Base-by-base conservation (phyloP, 2,329 filamentous ascomycete genomes). In the Aaosphaeria arxii region DNA sequence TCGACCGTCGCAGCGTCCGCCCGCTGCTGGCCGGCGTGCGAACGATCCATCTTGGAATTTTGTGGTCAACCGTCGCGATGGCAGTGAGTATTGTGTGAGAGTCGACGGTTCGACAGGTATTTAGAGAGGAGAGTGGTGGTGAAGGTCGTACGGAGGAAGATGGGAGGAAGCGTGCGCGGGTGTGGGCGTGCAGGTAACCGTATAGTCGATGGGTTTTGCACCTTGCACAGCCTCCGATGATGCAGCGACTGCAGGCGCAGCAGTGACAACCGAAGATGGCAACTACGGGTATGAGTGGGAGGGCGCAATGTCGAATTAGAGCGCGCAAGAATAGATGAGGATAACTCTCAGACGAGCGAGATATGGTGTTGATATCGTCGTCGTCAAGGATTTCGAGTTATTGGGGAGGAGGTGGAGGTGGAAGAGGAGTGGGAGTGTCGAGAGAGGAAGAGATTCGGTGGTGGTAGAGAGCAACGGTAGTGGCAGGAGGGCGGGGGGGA, bases 21-120 rank as follows among this genome's bases (percentile, higher is more conserved):
- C 52, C 63, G 62, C 51, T 54, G 53, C 46, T 63, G 62, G 52
- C 59, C 58, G 54, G 59, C 61, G 54, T 59, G 61, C 48, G 57
- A 59, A 54, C 63, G 57, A 38, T 69, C 66, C 68, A 71, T 71
- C 17, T 24, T 36, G 51, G 57, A 54, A 46, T 57, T 30, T n/a
- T 42, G 39, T 24, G 38, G 36, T 31, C 49, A 45, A 52, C n/a
- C 40, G 44, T 53, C 41, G 41, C 30, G 41, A 44, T 42, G 40
- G 51, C 42, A 40, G 44, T 39, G 42, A 24, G 17, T 24, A 24
- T 24, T 24, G 2, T 24, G 17, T 24, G 17, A 24, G 17, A 24
- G 17, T 24, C 17, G 17, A 24, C 17, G 17, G 17, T 24, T 24
- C 17, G 17, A 24, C 17, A 24, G 17, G 17, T 24, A 24, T 24